A percentile compares a stretch with the other conserved stretches of the same genome.
Evolutionary conservation across 2,329 filamentous ascomycete species (phyloP).

Genomic region (Mariannaea sp.): DNA sequence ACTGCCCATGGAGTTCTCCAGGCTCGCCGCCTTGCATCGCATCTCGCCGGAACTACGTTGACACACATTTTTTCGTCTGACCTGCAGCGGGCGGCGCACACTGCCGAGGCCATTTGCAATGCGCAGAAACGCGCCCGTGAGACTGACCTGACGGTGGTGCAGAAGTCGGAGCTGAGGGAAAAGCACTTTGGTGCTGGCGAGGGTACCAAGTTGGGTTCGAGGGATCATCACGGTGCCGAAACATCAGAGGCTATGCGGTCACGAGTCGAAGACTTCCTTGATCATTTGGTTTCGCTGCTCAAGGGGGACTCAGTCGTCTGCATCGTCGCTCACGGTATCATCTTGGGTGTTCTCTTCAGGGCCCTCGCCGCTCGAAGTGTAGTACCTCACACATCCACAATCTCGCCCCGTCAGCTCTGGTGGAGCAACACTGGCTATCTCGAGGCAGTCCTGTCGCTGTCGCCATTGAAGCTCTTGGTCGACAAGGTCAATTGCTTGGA

Average conservation of each 20-base stretch:
- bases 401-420: no score
- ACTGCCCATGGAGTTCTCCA: slow-evolving; percentile 84
- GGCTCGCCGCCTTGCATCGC: slow-evolving; percentile 69
- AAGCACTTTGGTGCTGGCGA: slow-evolving; percentile 76
- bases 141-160: slow-evolving; percentile 26
- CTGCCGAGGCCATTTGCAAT: slow-evolving; percentile 68
- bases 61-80: slow-evolving; percentile 79
- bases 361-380: slow-evolving; percentile 63
- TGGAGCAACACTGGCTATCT: slow-evolving; percentile 62
- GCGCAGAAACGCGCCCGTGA: slow-evolving; percentile 50
- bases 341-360: slow-evolving; percentile 72
- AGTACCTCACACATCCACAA: no score
- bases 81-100: slow-evolving; percentile 73
- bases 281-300: slow-evolving; percentile 63
- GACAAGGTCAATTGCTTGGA: slow-evolving; percentile 68
- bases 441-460: slow-evolving; percentile 38
- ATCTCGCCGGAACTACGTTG: slow-evolving; percentile 57
- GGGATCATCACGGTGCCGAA: slow-evolving; percentile 62
- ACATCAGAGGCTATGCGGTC: slow-evolving; percentile 67
- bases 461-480: slow-evolving; percentile 49
- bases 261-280: slow-evolving; percentile 70
- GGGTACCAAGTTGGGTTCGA: slow-evolving; percentile 60
- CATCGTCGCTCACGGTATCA: slow-evolving; percentile 82
- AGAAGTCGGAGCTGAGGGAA: slow-evolving; percentile 62
- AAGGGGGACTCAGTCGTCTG: slow-evolving; percentile 16